Conservation (phyloP, 257 asterid genomes). For the Solanum sparsipilum region DNA sequence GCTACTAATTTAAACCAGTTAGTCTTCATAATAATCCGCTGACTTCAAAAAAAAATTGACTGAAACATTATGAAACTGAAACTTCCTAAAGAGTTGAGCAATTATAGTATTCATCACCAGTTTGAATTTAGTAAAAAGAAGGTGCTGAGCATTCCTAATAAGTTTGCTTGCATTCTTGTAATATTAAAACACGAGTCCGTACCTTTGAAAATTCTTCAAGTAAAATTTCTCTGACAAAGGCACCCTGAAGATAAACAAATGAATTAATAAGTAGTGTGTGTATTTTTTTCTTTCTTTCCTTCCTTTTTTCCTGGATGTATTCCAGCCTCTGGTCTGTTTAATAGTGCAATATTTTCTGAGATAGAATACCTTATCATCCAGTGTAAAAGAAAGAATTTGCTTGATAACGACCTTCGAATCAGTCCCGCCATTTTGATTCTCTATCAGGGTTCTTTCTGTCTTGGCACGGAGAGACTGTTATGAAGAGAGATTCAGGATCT, state of each 20-base stretch:
- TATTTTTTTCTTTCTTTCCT: background rate
- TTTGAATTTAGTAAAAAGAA: background rate
- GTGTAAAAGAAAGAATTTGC: conserved; percentile 59
- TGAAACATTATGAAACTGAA: background rate
- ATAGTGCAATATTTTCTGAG: background rate
- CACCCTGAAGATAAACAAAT: conserved; percentile 45
- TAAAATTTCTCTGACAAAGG: conserved; percentile 72
- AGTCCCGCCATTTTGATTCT: conserved; percentile 33
- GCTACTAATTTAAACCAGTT: background rate
- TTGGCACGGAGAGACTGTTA: conserved; percentile 81
- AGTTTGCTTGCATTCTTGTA: background rate
- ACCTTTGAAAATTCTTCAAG: conserved; percentile 87
- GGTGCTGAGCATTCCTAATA: background rate
- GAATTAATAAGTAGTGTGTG: background rate
- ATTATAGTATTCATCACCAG: background rate
- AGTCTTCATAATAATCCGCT: background rate
- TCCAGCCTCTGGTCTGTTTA: background rate
- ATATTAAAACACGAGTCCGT: background rate
- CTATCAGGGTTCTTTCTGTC: conserved; percentile 39
- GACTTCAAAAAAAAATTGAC: background rate
- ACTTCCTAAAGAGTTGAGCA: background rate
- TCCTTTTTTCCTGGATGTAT: background rate
- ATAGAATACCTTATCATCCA: conserved; percentile 63
- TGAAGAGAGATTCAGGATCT: conserved; percentile 16
- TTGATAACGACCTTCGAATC: conserved; percentile 44